Percentiles rank a stretch among this genome's conserved stretches.
Conservation (phyloP, 768 basidiomycete genomes). For the Fomitopsis pulvina region DNA sequence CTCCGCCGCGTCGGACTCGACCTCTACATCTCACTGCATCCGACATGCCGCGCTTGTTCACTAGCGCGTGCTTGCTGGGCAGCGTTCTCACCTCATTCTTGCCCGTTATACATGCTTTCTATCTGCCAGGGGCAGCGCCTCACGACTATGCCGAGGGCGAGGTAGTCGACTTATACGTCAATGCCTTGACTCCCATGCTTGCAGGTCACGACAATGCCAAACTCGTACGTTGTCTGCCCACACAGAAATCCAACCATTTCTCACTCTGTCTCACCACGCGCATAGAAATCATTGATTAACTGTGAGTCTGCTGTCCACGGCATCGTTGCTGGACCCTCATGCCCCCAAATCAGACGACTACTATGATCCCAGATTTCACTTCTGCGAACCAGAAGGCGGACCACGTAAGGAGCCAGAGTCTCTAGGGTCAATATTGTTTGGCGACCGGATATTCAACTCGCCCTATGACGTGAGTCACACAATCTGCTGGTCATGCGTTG, state of each 20-base stretch:
- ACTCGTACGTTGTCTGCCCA: constrained; percentile 43
- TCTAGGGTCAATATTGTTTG: constrained; percentile 91
- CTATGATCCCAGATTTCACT: constrained; percentile 80
- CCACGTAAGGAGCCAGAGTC: constrained; percentile 73
- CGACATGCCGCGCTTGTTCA: constrained; percentile 5
- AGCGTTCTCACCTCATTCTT: constrained; percentile 17
- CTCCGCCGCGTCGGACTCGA: background rate
- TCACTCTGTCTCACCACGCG: background rate
- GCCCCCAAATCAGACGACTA: constrained; percentile 70
- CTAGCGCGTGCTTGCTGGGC: constrained; percentile 14
- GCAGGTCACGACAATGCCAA: constrained; percentile 61
- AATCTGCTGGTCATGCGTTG: background rate
- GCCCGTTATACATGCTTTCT: constrained; percentile 56
- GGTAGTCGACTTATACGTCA: constrained; percentile 73
- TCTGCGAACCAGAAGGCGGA: constrained; percentile 77
- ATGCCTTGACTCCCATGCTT: constrained; percentile 84
- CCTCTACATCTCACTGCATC: constrained; percentile 1
- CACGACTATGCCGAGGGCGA: constrained; percentile 73
- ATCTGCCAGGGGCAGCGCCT: constrained; percentile 88
- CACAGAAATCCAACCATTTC: background rate
- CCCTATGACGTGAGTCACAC: constrained; percentile 66
- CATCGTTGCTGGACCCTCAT: background rate
- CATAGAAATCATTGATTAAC: constrained; percentile 88
- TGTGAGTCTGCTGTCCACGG: constrained; percentile 39
- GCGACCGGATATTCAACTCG: constrained; percentile 89